phyloP scores from a whole-genome alignment of 352 stramenopile genomes.

The Phytophthora constricta region DNA sequence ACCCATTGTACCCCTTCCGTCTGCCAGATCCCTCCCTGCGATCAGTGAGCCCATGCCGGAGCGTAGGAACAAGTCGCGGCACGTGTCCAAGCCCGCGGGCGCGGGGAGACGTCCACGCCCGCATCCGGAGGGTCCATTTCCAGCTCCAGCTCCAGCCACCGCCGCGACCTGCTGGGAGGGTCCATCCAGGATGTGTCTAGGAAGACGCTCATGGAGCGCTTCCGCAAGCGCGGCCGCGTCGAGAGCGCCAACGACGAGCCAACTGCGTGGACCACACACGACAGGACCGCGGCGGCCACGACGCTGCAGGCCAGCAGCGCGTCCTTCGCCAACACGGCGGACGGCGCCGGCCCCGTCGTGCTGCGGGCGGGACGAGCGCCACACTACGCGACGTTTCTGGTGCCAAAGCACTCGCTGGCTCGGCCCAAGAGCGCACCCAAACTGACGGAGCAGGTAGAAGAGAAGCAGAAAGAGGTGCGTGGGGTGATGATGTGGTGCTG shows the following conservation, averaged over 20 bases:
- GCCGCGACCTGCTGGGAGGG: conserved; percentile 35
- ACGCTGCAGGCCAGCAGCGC: conserved; percentile 21
- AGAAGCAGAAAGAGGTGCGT: too few species aligned
- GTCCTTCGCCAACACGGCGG: conserved; percentile 28
- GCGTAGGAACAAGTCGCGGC: conserved; percentile 35
- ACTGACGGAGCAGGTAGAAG: conserved; percentile 35
- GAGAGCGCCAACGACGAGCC: conserved; percentile 65
- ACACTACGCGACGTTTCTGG: conserved; percentile 27
- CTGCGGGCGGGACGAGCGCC: conserved; percentile 15
- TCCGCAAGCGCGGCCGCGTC: conserved; percentile 71
- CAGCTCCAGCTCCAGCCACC: conserved; percentile 22
- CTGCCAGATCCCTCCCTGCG: not conserved
- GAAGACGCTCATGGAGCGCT: conserved; percentile 49
- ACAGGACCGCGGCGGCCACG: not conserved
- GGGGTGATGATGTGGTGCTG: conserved; percentile 5
- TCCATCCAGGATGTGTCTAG: conserved; percentile 40
- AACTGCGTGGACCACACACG: not conserved
- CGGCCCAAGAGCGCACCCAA: conserved; percentile 31
- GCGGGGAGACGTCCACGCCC: conserved; percentile 22
- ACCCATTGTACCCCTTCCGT: not conserved
- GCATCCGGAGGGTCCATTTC: not conserved
- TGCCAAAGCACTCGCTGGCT: conserved; percentile 21
- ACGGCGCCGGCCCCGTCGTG: conserved; percentile 11
- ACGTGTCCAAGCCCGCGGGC: conserved; percentile 36
- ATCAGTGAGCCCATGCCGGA: conserved; percentile 7